Conservation (phyloP, 306 rosid genomes). For the Vicia villosa region DNA sequence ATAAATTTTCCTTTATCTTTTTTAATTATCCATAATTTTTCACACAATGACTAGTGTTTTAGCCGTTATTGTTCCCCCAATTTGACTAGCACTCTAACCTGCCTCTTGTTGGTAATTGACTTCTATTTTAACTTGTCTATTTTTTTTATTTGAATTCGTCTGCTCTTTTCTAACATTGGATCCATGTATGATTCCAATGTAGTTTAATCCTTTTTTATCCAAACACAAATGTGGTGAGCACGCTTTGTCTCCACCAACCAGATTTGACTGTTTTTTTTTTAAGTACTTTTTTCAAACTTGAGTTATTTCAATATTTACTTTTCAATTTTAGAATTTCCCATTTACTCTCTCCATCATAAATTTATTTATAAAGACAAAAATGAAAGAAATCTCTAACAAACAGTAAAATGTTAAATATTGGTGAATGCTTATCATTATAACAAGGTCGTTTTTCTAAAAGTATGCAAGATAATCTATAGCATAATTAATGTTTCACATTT, state of each 20-base stretch:
- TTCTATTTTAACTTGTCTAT: constrained; percentile 5
- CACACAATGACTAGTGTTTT: neutral
- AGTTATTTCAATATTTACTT: neutral
- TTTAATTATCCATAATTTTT: neutral
- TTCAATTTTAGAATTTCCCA: too few species aligned
- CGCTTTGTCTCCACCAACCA: constrained; percentile 6
- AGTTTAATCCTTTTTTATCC: neutral
- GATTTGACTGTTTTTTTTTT: neutral
- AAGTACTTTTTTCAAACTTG: neutral
- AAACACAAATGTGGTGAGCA: neutral
- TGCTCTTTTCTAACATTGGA: neutral
- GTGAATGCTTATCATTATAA: too few species aligned
- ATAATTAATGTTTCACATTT: too few species aligned
- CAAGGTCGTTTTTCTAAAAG: too few species aligned
- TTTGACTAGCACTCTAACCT: neutral
- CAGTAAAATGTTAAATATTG: too few species aligned
- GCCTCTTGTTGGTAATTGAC: neutral
- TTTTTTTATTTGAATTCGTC: neutral
- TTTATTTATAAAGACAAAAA: too few species aligned
- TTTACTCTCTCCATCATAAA: too few species aligned
- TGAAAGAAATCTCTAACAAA: too few species aligned
- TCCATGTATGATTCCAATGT: neutral
- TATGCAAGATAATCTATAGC: too few species aligned
- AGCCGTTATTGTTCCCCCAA: neutral
- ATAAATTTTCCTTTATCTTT: neutral